These are phyloP conservation scores for Pichia cabralensis DNA, from an alignment of 805 yeast species.

Conservation along the genomic window DNA sequence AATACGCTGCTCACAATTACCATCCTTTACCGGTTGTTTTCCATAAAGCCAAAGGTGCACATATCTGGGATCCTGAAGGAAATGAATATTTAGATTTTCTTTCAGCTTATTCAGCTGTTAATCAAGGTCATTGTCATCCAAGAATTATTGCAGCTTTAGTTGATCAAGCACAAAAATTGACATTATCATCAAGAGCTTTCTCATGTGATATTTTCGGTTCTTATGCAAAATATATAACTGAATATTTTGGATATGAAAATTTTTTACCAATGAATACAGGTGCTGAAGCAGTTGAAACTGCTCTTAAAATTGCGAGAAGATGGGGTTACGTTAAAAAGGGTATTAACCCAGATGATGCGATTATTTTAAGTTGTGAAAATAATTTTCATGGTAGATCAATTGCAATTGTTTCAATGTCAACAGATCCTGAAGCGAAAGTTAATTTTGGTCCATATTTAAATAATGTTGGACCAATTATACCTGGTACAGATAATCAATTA, in stretches of 20 bases:
- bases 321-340: slow-evolving; percentile 92
- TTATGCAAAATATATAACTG: slow-evolving; percentile 81
- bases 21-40: slow-evolving; percentile 95
- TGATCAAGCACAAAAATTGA: slow-evolving; percentile 78
- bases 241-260: slow-evolving; percentile 83
- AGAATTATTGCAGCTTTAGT: slow-evolving; percentile 74
- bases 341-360: slow-evolving; percentile 75
- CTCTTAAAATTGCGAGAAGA: slow-evolving; percentile 85
- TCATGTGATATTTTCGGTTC: slow-evolving; percentile 69
- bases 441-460: slow-evolving; percentile 84
- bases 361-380: slow-evolving; percentile 75
- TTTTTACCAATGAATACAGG: slow-evolving; percentile 98
- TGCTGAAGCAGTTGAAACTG: slow-evolving; percentile 97
- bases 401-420: slow-evolving; percentile 92
- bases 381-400: slow-evolving; percentile 96
- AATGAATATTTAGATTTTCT: slow-evolving; percentile 86
- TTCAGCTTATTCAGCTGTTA: slow-evolving; percentile 93
- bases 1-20: slow-evolving; percentile 92
- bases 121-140: slow-evolving; percentile 98
- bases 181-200: slow-evolving; percentile 87
- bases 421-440: slow-evolving; percentile 80
- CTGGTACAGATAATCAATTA: slow-evolving; percentile 54
- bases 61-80: slow-evolving; percentile 98
- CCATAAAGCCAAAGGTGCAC: slow-evolving; percentile 77
- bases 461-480: slow-evolving; percentile 77